Conservation (phyloP, 108 stramenopile species). For the Pseudonitzschia delicatissima region DNA sequence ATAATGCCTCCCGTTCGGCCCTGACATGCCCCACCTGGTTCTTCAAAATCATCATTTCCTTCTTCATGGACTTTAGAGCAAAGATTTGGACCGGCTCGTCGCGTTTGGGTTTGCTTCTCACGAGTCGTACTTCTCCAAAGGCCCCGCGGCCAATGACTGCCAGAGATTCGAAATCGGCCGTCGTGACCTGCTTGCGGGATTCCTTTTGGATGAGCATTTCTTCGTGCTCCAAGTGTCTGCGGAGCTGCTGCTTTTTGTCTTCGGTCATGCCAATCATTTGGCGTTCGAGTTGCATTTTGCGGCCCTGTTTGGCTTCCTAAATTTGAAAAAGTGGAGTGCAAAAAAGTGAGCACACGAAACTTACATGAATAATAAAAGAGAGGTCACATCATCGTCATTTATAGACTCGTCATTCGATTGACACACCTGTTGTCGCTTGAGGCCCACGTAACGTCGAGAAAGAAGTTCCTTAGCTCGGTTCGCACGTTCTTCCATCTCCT, state of each 20-base stretch:
- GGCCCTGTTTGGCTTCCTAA: slow-evolving; percentile 67
- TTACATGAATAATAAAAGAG: background rate
- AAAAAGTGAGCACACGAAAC: background rate
- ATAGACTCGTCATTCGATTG: background rate
- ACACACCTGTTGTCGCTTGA: slow-evolving; percentile 75
- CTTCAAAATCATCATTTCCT: slow-evolving; percentile 99
- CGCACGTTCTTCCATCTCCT: slow-evolving; percentile 87
- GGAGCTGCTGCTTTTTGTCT: slow-evolving; percentile 74
- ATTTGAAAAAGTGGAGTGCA: background rate
- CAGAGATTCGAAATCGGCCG: slow-evolving; percentile 91
- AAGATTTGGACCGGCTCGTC: slow-evolving; percentile 71
- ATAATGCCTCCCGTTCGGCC: slow-evolving; percentile 95
- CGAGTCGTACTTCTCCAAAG: slow-evolving; percentile 95
- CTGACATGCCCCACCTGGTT: slow-evolving; percentile 99
- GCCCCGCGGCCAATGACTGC: slow-evolving; percentile 94
- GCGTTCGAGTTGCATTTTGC: slow-evolving; percentile 84
- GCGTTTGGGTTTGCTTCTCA: slow-evolving; percentile 72
- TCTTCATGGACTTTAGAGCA: slow-evolving; percentile 99
- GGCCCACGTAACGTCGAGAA: slow-evolving; percentile 71
- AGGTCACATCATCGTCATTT: no score
- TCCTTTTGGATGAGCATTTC: slow-evolving; percentile 82
- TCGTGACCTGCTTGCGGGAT: slow-evolving; percentile 62
- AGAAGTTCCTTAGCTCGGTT: slow-evolving; percentile 86
- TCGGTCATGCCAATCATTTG: slow-evolving; percentile 82
- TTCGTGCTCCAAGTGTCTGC: slow-evolving; percentile 74